These are phyloP conservation scores for Phytophthora aleatoria DNA, from an alignment of 352 stramenopile species.

Conservation along the genomic window DNA sequence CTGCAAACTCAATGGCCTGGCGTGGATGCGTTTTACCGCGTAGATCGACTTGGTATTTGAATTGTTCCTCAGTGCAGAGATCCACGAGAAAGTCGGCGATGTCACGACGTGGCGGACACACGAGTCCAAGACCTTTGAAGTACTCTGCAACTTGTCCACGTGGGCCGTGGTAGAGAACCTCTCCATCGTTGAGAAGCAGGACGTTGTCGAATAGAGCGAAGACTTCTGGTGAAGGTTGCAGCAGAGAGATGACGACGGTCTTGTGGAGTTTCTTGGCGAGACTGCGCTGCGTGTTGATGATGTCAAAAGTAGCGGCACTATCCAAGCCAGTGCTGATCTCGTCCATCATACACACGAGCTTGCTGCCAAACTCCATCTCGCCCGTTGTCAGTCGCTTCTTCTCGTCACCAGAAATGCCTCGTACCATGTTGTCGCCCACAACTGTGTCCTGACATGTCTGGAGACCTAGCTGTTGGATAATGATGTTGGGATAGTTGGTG, in stretches of 20 bases:
- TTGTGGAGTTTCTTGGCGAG: conserved; percentile 29
- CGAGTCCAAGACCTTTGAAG: conserved; percentile 43
- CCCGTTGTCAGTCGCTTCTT: conserved; percentile 69
- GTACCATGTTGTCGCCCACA: conserved; percentile 46
- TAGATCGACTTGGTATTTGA: conserved; percentile 33
- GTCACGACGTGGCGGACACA: conserved; percentile 35
- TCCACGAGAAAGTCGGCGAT: conserved; percentile 47
- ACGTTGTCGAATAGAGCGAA: conserved; percentile 82
- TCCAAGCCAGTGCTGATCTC: conserved; percentile 93
- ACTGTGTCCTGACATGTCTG: conserved; percentile 30
- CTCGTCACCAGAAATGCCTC: conserved; percentile 67
- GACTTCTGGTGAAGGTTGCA: conserved; percentile 91
- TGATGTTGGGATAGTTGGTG: conserved; percentile 17
- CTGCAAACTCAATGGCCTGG: conserved; percentile 26
- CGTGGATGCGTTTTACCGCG: conserved; percentile 19
- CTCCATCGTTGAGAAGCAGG: conserved; percentile 59
- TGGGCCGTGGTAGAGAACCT: conserved; percentile 28
- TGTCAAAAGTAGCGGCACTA: conserved; percentile 59
- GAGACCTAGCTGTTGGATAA: conserved; percentile 39
- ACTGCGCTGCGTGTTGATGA: conserved; percentile 33
- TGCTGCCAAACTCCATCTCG: conserved; percentile 79
- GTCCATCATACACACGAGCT: conserved; percentile 51
- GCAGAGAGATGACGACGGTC: conserved; percentile 65
- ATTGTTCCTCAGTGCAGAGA: conserved; percentile 38
- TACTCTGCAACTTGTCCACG: conserved; percentile 25